Conservation (phyloP, 139 green algal genomes). For the Diplosphaera chodatii region DNA sequence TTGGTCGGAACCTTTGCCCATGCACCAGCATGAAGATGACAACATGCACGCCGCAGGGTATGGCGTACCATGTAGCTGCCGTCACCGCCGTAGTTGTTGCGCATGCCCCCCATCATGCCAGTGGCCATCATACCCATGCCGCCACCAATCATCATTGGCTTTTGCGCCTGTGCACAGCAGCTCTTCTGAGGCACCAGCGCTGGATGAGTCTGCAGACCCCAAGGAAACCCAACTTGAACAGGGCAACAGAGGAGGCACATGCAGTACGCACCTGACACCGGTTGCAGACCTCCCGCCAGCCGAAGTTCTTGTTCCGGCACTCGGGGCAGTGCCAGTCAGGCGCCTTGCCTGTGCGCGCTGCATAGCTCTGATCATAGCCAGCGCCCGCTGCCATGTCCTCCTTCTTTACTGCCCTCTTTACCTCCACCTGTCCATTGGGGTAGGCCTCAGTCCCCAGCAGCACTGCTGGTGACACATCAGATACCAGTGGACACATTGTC, state of each 20-base stretch:
- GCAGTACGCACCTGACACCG: constrained; percentile 20
- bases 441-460: too few species aligned
- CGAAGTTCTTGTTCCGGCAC: constrained; percentile 46
- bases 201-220: too few species aligned
- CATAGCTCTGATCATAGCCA: neutral
- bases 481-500: too few species aligned
- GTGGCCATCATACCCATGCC: constrained; percentile 15
- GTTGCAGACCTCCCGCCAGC: constrained; percentile 39
- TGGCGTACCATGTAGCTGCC: constrained; percentile 5
- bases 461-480: too few species aligned
- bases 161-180: neutral
- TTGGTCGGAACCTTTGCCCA: too few species aligned
- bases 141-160: neutral
- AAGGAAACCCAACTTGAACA: neutral
- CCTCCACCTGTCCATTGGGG: constrained; percentile 38
- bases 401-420: constrained; percentile 65
- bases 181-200: neutral
- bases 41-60: constrained; percentile 32
- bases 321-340: constrained; percentile 41
- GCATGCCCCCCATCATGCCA: constrained; percentile 14
- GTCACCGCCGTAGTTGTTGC: neutral
- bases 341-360: constrained; percentile 5
- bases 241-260: neutral
- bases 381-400: constrained; percentile 33
- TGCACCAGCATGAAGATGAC: too few species aligned